Percentiles rank a stretch among this genome's conserved stretches.
Conservation (phyloP, 2,329 filamentous ascomycete species). For the Fusarium mangiferae region DNA sequence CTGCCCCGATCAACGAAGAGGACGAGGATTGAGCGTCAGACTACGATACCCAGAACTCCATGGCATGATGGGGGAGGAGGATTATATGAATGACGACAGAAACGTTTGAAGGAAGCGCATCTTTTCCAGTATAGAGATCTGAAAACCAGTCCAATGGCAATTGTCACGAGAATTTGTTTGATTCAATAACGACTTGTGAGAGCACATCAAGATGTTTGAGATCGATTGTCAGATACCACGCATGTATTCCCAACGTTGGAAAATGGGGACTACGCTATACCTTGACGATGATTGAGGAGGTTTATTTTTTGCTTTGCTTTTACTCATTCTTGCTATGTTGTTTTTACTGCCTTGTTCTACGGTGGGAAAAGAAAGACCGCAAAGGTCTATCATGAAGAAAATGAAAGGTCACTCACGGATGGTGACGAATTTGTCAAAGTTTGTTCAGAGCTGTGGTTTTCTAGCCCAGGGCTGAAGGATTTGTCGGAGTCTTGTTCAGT, state of each 20-base stretch:
- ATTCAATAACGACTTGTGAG: slow-evolving; percentile 28
- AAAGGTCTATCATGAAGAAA: slow-evolving; percentile 2
- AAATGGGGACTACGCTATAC: background rate
- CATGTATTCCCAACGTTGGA: slow-evolving; percentile 29
- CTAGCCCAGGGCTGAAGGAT: background rate
- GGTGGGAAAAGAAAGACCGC: background rate
- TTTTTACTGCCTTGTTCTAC: slow-evolving; percentile 7
- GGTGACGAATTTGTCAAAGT: background rate
- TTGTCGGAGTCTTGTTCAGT: slow-evolving; percentile 4
- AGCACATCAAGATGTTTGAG: slow-evolving; percentile 22
- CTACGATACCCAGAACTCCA: slow-evolving; percentile 6
- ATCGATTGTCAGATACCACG: slow-evolving; percentile 44
- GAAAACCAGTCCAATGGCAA: slow-evolving; percentile 30
- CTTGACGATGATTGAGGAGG: slow-evolving; percentile 2
- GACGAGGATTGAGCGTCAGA: slow-evolving; percentile 63
- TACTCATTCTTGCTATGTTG: slow-evolving; percentile 11
- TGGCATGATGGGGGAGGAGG: background rate
- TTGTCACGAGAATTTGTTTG: slow-evolving; percentile 35
- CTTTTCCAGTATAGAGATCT: slow-evolving; percentile 34
- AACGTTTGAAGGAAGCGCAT: slow-evolving; percentile 34
- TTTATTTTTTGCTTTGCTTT: slow-evolving; percentile 9
- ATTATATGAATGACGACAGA: slow-evolving; percentile 32
- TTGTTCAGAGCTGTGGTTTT: background rate
- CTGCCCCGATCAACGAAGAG: slow-evolving; percentile 79
- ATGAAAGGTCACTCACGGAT: background rate